Base-by-base conservation (phyloP, 78 protist genomes). In the Protostelium mycophagum region DNA sequence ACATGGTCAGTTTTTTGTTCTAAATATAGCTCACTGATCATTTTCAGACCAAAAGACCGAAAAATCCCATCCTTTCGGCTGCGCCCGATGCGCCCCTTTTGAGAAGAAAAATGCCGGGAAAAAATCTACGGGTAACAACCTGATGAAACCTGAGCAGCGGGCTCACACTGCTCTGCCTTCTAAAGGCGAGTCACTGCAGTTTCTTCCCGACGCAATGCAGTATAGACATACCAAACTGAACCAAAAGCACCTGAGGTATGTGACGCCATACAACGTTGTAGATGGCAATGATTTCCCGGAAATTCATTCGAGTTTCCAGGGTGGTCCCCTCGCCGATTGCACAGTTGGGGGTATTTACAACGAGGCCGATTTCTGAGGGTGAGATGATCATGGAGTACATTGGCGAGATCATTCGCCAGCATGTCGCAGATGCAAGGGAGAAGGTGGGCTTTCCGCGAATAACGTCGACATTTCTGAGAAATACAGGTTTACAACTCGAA, bases 341-440 rank as follows among this genome's bases (percentile, higher is more conserved):
- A 51, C 73, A 51, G 73, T 25, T 51, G 73, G 73, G 73, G 5
- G 73, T 51, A 5, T 51, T 51, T 51, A 51, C 73, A 51, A 51
- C 73, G 73, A 51, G 73, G 73, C 73, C 73, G 16, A 51, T 51
- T 51, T 5, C 73, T 16, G 73, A 51, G 16, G 73, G 73, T 25
- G 73, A 51, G 73, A 51, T 51, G 73, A 51, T 51, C 16, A 51
- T 51, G 5, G 73, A 51, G 16, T 51, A 51, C 73, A 16, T 51
- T 25, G 73, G 73, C 31, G 86, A 95, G 63, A 85, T 93, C 34
- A 87, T 96, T 28, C 83, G 97, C n/a, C 85, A 85, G 86, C 34
- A 29, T 28, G 86, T 94, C 29, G 91, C 97, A 28, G 95, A 94
- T 89, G 34, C 0, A 35, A 37, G 96, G 10, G 97, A 95, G 86